Conservation (phyloP, 2,329 filamentous ascomycete genomes). For the Tolypocladium album region DNA sequence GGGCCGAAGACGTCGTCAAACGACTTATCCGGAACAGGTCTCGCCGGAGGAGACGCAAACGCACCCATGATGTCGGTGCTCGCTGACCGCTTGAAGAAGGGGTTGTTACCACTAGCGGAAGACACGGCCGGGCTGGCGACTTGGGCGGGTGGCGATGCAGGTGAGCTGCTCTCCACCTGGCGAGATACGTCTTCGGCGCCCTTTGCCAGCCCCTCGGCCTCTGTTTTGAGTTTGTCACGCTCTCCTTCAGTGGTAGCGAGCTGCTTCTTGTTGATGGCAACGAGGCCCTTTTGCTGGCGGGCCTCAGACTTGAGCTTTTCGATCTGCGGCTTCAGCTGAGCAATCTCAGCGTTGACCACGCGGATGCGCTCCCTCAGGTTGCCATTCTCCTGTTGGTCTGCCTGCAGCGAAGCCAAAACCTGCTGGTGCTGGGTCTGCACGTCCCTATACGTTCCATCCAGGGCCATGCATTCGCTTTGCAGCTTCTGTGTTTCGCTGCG, state of each 20-base stretch:
- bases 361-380: slow-evolving; percentile 81
- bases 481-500: slow-evolving; percentile 76
- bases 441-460: slow-evolving; percentile 74
- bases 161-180: slow-evolving; percentile 41
- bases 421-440: slow-evolving; percentile 75
- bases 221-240: slow-evolving; percentile 73
- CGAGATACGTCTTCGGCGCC: slow-evolving; percentile 47
- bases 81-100: slow-evolving; percentile 72
- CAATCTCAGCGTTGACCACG: slow-evolving; percentile 70
- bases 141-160: slow-evolving; percentile 32
- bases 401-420: slow-evolving; percentile 60
- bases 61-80: slow-evolving; percentile 50
- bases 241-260: slow-evolving; percentile 81
- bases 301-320: slow-evolving; percentile 90
- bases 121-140: slow-evolving; percentile 62
- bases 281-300: slow-evolving; percentile 88
- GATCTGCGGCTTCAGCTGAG: slow-evolving; percentile 76
- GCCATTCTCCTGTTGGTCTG: slow-evolving; percentile 82
- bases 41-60: slow-evolving; percentile 36
- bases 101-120: slow-evolving; percentile 72
- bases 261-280: slow-evolving; percentile 98
- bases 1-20: slow-evolving; percentile 85
- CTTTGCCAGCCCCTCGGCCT: slow-evolving; percentile 60
- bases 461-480: slow-evolving; percentile 69
- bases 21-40: slow-evolving; percentile 49